Evolutionary conservation across 2,329 filamentous ascomycete species (phyloP).

Genomic region (Paraphoma sp.): DNA sequence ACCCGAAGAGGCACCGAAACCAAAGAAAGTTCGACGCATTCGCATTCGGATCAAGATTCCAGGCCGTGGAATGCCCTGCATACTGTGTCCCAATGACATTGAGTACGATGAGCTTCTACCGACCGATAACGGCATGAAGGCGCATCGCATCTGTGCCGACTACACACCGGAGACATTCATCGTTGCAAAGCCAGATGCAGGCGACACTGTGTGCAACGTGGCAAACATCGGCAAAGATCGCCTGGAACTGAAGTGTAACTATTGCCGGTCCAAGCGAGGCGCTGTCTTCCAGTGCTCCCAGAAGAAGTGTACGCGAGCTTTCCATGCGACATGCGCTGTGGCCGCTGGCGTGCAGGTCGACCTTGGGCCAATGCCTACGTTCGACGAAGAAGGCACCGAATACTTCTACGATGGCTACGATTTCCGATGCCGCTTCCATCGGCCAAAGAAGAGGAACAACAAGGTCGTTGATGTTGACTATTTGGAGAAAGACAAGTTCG

Average conservation of each 20-base stretch:
- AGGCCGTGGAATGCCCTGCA: constrained; percentile 80
- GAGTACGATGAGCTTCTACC: constrained; percentile 80
- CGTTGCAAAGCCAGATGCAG: constrained; percentile 64
- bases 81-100: constrained; percentile 90
- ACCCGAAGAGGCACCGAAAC: constrained; percentile 56
- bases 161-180: constrained; percentile 95
- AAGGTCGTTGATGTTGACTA: constrained; percentile 73
- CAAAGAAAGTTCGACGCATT: constrained; percentile 75
- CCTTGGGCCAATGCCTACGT: constrained; percentile 82
- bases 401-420: constrained; percentile 92
- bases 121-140: constrained; percentile 86
- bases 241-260: constrained; percentile 90
- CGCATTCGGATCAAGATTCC: constrained; percentile 75
- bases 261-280: constrained; percentile 92
- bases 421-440: constrained; percentile 93
- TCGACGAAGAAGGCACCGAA: constrained; percentile 87
- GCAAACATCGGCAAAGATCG: constrained; percentile 85
- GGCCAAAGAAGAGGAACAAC: constrained; percentile 85
- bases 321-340: constrained; percentile 93
- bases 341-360: constrained; percentile 93
- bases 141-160: constrained; percentile 85
- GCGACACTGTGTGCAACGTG: constrained; percentile 77
- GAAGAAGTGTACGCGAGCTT: constrained; percentile 91
- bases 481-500: constrained; percentile 73
- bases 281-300: constrained; percentile 96